These are phyloP conservation scores for Carex scoparia DNA, from an alignment of 176 grass and related monocot species.

Conservation along the genomic window DNA sequence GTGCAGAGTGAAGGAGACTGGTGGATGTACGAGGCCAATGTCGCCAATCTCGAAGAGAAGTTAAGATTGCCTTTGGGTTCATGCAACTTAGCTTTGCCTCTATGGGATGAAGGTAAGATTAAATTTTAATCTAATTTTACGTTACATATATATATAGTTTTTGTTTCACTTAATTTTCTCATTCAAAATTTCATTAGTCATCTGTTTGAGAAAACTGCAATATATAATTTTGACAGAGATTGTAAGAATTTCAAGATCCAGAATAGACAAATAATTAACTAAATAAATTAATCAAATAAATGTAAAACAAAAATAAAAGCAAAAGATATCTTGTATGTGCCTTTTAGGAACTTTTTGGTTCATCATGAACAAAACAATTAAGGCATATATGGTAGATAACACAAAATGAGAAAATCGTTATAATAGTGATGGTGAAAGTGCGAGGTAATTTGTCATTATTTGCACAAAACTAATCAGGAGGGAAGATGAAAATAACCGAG, in stretches of 20 bases:
- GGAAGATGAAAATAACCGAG: not conserved
- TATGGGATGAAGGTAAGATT: constrained; percentile 65
- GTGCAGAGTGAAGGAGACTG: constrained; percentile 56
- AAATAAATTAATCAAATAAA: not conserved
- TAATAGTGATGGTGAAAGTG: not conserved
- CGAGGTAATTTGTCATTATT: not conserved
- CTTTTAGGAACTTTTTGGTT: not conserved
- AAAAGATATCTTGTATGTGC: not conserved
- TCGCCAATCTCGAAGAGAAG: constrained; percentile 57
- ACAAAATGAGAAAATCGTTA: not conserved
- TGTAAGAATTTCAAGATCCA: not conserved
- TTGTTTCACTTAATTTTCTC: not conserved
- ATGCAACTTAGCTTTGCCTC: constrained; percentile 70
- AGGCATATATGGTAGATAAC: not conserved
- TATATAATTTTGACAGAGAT: not conserved
- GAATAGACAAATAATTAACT: not conserved
- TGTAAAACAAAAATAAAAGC: not conserved
- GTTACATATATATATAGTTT: not conserved
- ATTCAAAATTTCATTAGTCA: not conserved
- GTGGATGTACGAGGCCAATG: constrained; percentile 71
- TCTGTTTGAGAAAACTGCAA: not conserved
- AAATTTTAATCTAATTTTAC: not conserved
- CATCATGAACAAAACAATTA: not conserved
- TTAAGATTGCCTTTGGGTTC: constrained; percentile 75
- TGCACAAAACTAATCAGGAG: not conserved